A percentile compares a stretch with the other conserved stretches of the same genome.
Evolutionary conservation across 2,329 filamentous ascomycete species (phyloP).

Genomic region (Xylariaceae sp.): DNA sequence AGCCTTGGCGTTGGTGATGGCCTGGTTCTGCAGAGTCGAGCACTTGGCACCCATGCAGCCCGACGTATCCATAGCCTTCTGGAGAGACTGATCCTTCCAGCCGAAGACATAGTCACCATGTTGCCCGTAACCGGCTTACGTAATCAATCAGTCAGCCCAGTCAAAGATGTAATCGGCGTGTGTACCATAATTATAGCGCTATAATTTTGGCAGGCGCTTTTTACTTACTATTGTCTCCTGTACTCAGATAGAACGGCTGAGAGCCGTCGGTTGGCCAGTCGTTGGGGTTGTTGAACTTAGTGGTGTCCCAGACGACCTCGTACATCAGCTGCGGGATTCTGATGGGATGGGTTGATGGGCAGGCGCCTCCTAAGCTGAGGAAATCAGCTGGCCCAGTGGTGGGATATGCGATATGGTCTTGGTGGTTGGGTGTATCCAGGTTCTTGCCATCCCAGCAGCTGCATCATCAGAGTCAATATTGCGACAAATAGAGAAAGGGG

Average conservation of each 20-base stretch:
- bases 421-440: slow-evolving; percentile 55
- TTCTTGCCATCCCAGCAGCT: slow-evolving; percentile 62
- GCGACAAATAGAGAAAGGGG: slow-evolving; percentile 39
- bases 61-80: slow-evolving; percentile 47
- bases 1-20: slow-evolving; percentile 39
- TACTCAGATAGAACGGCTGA: slow-evolving; percentile 47
- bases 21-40: slow-evolving; percentile 44
- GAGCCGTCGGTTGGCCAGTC: slow-evolving; percentile 48
- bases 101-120: slow-evolving; percentile 50
- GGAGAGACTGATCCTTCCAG: slow-evolving; percentile 38
- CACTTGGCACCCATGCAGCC: slow-evolving; percentile 52
- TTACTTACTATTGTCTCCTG: slow-evolving; percentile 45
- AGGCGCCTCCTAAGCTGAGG: slow-evolving; percentile 46
- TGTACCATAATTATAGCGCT: too few relatives aligned
- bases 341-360: slow-evolving; percentile 45
- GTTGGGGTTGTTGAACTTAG: slow-evolving; percentile 46
- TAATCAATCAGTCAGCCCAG: too few relatives aligned
- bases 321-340: slow-evolving; percentile 56
- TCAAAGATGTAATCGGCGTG: too few relatives aligned
- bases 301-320: slow-evolving; percentile 55
- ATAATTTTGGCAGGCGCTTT: too few relatives aligned
- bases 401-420: slow-evolving; percentile 59
- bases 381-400: slow-evolving; percentile 50
- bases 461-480: slow-evolving; percentile 47
- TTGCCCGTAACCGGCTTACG: slow-evolving; percentile 10